A percentile compares a stretch with the other conserved stretches of the same genome.
phyloP scores from a whole-genome alignment of 106 monocot genomes.

The Apostasia shenzhenica region DNA sequence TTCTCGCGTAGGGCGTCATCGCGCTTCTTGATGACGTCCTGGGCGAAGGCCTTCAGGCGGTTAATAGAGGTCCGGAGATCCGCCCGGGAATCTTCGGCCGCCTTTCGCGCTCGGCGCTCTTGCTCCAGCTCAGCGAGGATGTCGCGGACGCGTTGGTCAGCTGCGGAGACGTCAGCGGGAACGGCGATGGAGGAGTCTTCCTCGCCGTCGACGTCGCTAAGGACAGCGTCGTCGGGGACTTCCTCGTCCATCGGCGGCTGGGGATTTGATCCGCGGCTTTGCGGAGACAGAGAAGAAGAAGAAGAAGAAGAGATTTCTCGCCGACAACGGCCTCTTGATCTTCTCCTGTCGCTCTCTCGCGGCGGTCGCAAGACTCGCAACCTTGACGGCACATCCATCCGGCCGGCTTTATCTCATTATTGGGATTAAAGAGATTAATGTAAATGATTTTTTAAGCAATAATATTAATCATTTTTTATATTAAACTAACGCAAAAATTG shows the following conservation, averaged over 20 bases:
- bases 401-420: too few relatives aligned
- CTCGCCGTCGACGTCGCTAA: conserved; percentile 83
- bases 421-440: too few relatives aligned
- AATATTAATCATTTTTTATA: too few relatives aligned
- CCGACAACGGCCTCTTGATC: too few relatives aligned
- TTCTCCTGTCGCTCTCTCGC: too few relatives aligned
- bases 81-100: conserved; percentile 45
- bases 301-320: too few relatives aligned
- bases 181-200: conserved; percentile 20
- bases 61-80: conserved; percentile 54
- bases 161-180: not conserved
- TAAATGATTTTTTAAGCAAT: too few relatives aligned
- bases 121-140: conserved; percentile 67
- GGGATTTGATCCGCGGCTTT: not conserved
- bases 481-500: too few relatives aligned
- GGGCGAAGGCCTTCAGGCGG: conserved; percentile 28
- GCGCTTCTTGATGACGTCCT: conserved; percentile 48
- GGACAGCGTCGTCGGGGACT: conserved; percentile 42
- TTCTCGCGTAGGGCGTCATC: conserved; percentile 42
- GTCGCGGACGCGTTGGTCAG: conserved; percentile 33
- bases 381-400: too few relatives aligned
- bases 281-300: too few relatives aligned
- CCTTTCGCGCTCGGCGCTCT: conserved; percentile 47
- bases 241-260: conserved; percentile 47
- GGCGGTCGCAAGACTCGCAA: too few relatives aligned